Base-by-base conservation (phyloP, 768 basidiomycete genomes). In the Amanita fuliginea region DNA sequence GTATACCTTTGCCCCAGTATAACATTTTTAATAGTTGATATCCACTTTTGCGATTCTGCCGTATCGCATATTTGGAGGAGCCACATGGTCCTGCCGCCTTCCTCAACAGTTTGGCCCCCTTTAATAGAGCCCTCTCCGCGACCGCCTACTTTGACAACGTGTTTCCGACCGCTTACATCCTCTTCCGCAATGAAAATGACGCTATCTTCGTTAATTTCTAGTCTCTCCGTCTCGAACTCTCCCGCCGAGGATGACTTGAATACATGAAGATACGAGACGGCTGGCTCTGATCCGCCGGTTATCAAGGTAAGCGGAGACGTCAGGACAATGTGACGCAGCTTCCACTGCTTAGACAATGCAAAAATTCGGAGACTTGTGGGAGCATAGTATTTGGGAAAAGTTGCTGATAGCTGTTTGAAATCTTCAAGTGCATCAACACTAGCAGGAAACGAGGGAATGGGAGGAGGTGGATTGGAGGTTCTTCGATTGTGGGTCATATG, bases 161-260 rank as follows among this genome's bases (percentile, higher is more conserved):
- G 68, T 46, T 66, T 64, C 24, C 67, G 67, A 13, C 72, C 69
- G 16, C 68, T 70, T 5, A 72, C 68, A 47, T 72, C 73, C 45
- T 72, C 72, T 41, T 85, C 86, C 0, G 84, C 75, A 18, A 90
- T 76, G 54, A 81, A 88, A 11, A 86, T 82, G 45, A 83, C 79
- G 44, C 80, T 86, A 30, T 83, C 77, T 56, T 85, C 83, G 51
- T 81, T 81, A 55, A 90, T 86, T 58, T 81, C 79, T 30, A 89
- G 63, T 37, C 87, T 70, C 62, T 90, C 85, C 5, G 87, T 53
- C 62, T 90, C 87, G 45, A 67, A 75, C 54, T 86, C 84, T 16
- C 81, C 79, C 8, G 70, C 62, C 9, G 66, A 65, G 3, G 72
- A 54, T 7, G 74, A 69, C 60, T 87, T 86, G 70, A 89, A 90